These are phyloP conservation scores for Suillus variegatus DNA, from an alignment of 768 basidiomycete species.

Conservation along the genomic window DNA sequence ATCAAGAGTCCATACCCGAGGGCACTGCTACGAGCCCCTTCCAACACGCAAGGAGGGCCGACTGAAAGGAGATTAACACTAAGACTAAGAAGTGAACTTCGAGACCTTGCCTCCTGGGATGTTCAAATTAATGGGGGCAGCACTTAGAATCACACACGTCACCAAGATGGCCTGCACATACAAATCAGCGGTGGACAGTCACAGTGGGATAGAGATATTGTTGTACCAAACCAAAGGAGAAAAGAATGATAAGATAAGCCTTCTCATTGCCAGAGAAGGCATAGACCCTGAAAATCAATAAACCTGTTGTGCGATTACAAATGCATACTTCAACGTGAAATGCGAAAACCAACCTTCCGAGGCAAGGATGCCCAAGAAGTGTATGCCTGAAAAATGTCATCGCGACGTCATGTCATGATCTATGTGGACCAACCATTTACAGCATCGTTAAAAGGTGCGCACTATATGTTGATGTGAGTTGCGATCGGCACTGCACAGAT, in stretches of 20 bases:
- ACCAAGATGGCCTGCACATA: neutral
- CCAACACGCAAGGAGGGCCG: neutral
- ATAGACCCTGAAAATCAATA: neutral
- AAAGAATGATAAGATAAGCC: neutral
- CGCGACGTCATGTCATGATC: neutral
- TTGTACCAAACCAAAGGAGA: conserved; percentile 1
- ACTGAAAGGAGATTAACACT: neutral
- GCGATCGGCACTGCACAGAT: neutral
- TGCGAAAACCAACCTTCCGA: neutral
- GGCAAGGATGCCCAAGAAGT: neutral
- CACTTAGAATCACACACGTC: neutral
- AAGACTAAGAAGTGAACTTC: neutral
- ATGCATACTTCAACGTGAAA: neutral
- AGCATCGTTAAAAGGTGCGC: neutral
- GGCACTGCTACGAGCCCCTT: neutral
- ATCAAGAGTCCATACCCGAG: conserved; percentile 6
- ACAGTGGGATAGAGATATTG: neutral
- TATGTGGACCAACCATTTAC: neutral
- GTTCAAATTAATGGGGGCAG: neutral
- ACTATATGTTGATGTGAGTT: neutral
- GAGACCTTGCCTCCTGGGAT: neutral
- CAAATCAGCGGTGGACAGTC: neutral
- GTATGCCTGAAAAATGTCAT: neutral
- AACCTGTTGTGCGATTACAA: neutral
- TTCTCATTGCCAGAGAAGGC: neutral